Evolutionary conservation across 176 grass and related monocot species (phyloP).

Genomic region (Dactylis glomerata): DNA sequence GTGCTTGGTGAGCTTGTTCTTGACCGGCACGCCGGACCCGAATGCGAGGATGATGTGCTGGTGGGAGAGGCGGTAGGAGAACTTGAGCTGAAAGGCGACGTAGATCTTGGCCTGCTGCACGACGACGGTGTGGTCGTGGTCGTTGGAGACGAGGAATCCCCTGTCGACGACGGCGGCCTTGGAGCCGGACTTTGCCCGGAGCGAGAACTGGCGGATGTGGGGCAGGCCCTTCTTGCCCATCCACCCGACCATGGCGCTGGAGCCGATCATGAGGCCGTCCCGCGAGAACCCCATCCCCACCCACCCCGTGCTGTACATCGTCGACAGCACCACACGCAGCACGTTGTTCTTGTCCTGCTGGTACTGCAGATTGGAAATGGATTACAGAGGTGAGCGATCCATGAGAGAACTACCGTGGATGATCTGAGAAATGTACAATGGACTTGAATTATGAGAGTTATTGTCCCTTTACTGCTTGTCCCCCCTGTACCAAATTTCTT

Average conservation of each 20-base stretch:
- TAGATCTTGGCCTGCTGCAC: constrained; percentile 88
- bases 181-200: constrained; percentile 45
- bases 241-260: constrained; percentile 89
- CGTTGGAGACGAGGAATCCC: constrained; percentile 62
- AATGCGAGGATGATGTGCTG: constrained; percentile 81
- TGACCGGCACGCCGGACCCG: constrained; percentile 48
- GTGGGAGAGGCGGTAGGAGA: constrained; percentile 49
- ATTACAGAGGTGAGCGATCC: not conserved
- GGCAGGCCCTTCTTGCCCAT: constrained; percentile 66
- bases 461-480: not conserved
- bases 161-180: constrained; percentile 66
- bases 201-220: constrained; percentile 65
- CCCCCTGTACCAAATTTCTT: not conserved
- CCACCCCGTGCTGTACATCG: constrained; percentile 86
- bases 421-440: not conserved
- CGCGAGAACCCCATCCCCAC: constrained; percentile 91
- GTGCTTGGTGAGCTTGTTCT: constrained; percentile 60
- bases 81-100: constrained; percentile 67
- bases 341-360: constrained; percentile 81
- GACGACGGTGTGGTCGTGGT: constrained; percentile 53
- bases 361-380: constrained; percentile 44
- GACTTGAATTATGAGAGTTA: not conserved
- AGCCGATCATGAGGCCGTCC: constrained; percentile 84
- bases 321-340: constrained; percentile 62
- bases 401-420: too few species aligned